Evolutionary conservation across 1,139 yeast genomes (phyloP).

Genomic region (Saccharomyces hybrid): DNA sequence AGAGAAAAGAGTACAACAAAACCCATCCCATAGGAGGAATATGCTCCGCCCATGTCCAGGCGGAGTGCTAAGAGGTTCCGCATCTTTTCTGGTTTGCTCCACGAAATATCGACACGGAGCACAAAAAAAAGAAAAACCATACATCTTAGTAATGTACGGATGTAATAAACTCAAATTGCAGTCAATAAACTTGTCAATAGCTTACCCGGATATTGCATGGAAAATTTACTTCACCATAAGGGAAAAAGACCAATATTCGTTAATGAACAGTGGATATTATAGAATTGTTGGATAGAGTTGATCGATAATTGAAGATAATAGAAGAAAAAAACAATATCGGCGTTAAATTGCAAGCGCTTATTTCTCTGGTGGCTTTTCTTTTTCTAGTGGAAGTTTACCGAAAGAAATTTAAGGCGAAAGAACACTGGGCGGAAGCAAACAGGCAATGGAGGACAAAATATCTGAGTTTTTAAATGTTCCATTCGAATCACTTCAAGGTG

Average conservation of each 20-base stretch:
- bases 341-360: neutral
- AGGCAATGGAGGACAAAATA: constrained; percentile 1
- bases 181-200: neutral
- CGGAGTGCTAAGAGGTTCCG: neutral
- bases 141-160: neutral
- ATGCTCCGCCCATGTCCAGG: neutral
- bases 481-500: neutral
- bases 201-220: neutral
- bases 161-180: neutral
- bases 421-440: neutral
- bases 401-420: neutral
- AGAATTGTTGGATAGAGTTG: neutral
- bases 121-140: neutral
- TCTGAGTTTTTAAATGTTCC: neutral
- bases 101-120: no score
- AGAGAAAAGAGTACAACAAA: neutral
- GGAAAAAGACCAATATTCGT: neutral
- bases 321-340: neutral
- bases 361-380: neutral
- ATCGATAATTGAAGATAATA: neutral
- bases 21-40: neutral
- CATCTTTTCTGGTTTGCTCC: neutral
- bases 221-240: neutral
- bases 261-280: neutral
- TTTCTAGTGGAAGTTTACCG: neutral